phyloP scores from a whole-genome alignment of 1,284 basidiomycete species.

The Agaricales sp. region DNA sequence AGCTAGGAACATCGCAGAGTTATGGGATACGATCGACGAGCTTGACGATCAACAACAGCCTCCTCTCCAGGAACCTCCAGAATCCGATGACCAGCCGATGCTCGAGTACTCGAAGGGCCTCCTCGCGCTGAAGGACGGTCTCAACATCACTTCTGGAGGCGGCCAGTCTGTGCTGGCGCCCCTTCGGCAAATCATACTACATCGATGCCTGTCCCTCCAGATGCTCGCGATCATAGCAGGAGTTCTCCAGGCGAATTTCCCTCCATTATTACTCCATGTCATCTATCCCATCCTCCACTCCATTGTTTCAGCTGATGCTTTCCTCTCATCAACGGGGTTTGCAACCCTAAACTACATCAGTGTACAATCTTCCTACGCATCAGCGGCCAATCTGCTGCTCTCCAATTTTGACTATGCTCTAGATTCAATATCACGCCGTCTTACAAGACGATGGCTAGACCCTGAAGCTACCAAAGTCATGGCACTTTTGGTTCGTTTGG shows the following conservation, averaged over 20 bases:
- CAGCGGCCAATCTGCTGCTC: conserved; percentile 73
- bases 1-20: conserved; percentile 50
- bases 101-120: conserved; percentile 50
- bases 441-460: conserved; percentile 71
- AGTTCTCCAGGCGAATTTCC: conserved; percentile 57
- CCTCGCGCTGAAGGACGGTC: conserved; percentile 28
- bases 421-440: conserved; percentile 74
- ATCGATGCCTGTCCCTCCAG: conserved; percentile 57
- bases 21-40: conserved; percentile 48
- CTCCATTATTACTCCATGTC: conserved; percentile 64
- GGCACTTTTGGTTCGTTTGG: conserved; percentile 71
- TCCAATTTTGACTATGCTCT: conserved; percentile 93
- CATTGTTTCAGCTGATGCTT: conserved; percentile 56
- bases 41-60: conserved; percentile 16
- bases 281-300: conserved; percentile 82
- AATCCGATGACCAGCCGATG: conserved; percentile 20
- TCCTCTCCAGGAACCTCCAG: conserved; percentile 15
- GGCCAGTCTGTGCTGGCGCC: conserved; percentile 13
- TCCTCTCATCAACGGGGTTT: conserved; percentile 63
- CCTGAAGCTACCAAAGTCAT: conserved; percentile 74
- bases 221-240: conserved; percentile 60
- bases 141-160: conserved; percentile 25
- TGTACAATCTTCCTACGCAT: conserved; percentile 68
- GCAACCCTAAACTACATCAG: conserved; percentile 64
- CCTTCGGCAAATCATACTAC: conserved; percentile 37